Percentiles rank a stretch among this genome's conserved stretches.
Evolutionary conservation across 352 stramenopile species (phyloP).

Genomic region (Phytopythium ostracodes): DNA sequence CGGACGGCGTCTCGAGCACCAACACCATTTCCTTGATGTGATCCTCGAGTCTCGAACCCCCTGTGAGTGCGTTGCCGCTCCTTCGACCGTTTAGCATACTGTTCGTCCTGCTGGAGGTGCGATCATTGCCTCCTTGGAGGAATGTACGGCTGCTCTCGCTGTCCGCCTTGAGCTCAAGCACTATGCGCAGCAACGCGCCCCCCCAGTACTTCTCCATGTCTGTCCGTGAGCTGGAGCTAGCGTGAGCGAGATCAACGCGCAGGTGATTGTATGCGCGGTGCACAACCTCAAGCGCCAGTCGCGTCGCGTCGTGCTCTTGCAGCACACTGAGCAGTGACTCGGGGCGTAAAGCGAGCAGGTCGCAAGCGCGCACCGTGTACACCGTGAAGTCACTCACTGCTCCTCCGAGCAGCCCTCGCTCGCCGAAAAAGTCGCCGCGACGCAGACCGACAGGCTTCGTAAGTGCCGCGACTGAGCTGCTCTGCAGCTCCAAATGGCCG

Average conservation of each 20-base stretch:
- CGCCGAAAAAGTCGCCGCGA: slow-evolving; percentile 56
- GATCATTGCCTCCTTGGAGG: not conserved
- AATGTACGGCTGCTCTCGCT: not conserved
- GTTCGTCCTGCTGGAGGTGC: not conserved
- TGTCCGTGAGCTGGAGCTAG: slow-evolving; percentile 11
- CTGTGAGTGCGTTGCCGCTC: not conserved
- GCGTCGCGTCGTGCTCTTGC: slow-evolving; percentile 15
- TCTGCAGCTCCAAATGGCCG: slow-evolving; percentile 38
- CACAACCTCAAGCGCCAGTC: slow-evolving; percentile 19
- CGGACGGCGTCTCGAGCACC: slow-evolving; percentile 16
- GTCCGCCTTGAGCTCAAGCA: slow-evolving; percentile 13
- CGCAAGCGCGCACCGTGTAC: slow-evolving; percentile 21
- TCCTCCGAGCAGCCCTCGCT: slow-evolving; percentile 46
- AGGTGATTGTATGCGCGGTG: slow-evolving; percentile 14
- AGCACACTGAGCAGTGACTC: slow-evolving; percentile 46
- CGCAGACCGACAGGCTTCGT: slow-evolving; percentile 17
- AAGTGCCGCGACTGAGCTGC: slow-evolving; percentile 18
- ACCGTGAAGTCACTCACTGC: slow-evolving; percentile 38
- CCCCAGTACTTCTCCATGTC: slow-evolving; percentile 30
- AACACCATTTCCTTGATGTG: slow-evolving; percentile 23
- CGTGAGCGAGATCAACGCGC: slow-evolving; percentile 2
- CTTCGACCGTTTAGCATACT: not conserved
- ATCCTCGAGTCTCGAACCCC: slow-evolving; percentile 1
- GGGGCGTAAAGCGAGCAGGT: slow-evolving; percentile 27
- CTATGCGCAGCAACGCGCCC: slow-evolving; percentile 11